Percentiles rank a stretch among this genome's conserved stretches.
These are phyloP conservation scores for Tulasnella sp. DNA, from an alignment of 768 basidiomycete species.

Conservation along the genomic window DNA sequence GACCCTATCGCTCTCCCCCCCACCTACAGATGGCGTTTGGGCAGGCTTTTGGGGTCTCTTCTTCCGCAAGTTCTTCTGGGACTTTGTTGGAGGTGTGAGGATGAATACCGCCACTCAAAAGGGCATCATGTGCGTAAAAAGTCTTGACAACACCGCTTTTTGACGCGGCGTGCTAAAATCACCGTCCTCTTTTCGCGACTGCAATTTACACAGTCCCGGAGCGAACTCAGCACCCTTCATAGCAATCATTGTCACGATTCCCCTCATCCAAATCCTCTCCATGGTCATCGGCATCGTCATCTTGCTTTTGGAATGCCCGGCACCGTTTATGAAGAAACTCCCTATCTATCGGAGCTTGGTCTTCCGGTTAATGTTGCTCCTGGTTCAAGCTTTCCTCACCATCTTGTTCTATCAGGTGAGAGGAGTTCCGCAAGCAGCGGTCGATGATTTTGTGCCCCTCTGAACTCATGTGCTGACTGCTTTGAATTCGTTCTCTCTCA, in stretches of 20 bases:
- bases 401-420: constrained; percentile 70
- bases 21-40: constrained; percentile 61
- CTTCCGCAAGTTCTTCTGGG: constrained; percentile 95
- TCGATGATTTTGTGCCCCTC: too few relatives aligned
- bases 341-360: constrained; percentile 59
- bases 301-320: constrained; percentile 63
- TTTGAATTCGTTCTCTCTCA: constrained; percentile 4
- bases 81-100: constrained; percentile 64
- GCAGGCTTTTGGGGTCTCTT: constrained; percentile 70
- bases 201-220: constrained; percentile 43
- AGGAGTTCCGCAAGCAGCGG: neutral
- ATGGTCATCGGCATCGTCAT: constrained; percentile 54
- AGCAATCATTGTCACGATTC: constrained; percentile 64
- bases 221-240: constrained; percentile 56
- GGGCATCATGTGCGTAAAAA: constrained; percentile 26
- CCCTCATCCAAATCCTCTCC: constrained; percentile 61
- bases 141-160: neutral
- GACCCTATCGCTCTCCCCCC: neutral
- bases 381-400: constrained; percentile 54
- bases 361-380: constrained; percentile 52
- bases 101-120: constrained; percentile 19
- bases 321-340: constrained; percentile 48
- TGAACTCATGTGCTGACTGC: neutral
- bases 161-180: neutral
- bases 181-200: neutral